phyloP scores from a whole-genome alignment of 2,329 filamentous ascomycete genomes.

The Lachnellula subtilissima region DNA sequence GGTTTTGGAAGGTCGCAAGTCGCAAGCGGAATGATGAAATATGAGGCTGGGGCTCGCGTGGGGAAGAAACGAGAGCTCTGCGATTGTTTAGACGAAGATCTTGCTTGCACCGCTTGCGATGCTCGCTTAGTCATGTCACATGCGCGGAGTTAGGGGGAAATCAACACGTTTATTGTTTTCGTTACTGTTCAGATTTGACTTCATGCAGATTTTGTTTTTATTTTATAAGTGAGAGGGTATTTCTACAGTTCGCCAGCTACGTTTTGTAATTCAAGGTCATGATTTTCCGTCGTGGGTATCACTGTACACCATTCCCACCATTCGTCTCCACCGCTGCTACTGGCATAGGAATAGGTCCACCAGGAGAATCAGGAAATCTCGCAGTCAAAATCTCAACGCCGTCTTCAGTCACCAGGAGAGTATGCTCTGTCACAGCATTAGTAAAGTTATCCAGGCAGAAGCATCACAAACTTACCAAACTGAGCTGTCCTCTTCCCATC shows the following conservation, averaged over 20 bases:
- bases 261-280: background rate
- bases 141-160: conserved; percentile 1
- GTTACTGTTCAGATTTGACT: background rate
- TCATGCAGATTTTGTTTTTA: background rate
- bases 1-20: background rate
- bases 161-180: background rate
- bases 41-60: conserved; percentile 21
- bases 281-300: conserved; percentile 9
- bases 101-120: conserved; percentile 8
- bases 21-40: conserved; percentile 20
- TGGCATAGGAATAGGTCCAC: conserved; percentile 63
- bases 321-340: conserved; percentile 15
- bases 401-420: conserved; percentile 74
- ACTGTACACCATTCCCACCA: conserved; percentile 4
- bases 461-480: conserved; percentile 59
- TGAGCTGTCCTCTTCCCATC: conserved; percentile 90
- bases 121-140: conserved; percentile 4
- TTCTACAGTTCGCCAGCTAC: background rate
- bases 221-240: background rate
- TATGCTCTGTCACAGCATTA: conserved; percentile 60
- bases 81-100: conserved; percentile 5
- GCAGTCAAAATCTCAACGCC: conserved; percentile 80
- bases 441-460: background rate
- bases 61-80: conserved; percentile 3
- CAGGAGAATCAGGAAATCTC: conserved; percentile 57